Evolutionary conservation across 108 stramenopile species (phyloP).

Genomic region (Cyclotella kingstonii): DNA sequence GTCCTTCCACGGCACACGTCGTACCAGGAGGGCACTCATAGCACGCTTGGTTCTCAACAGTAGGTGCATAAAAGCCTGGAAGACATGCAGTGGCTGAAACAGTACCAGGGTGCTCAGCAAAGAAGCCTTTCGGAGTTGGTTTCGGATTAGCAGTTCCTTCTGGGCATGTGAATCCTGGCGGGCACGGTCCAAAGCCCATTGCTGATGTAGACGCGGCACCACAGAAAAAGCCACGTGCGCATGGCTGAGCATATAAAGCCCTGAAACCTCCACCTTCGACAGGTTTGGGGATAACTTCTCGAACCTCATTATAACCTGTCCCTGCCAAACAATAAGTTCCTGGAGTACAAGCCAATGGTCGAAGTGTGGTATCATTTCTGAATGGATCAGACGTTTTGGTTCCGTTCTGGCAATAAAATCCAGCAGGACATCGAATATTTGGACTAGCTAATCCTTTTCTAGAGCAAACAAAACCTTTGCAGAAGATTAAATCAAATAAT

Average conservation of each 20-base stretch:
- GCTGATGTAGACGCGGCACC: constrained; percentile 57
- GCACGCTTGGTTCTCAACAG: constrained; percentile 55
- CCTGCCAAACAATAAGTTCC: constrained; percentile 88
- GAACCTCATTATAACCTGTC: constrained; percentile 65
- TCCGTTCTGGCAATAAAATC: constrained; percentile 81
- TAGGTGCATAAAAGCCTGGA: constrained; percentile 75
- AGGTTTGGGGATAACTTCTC: constrained; percentile 39
- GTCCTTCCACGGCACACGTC: constrained; percentile 30
- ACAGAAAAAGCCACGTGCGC: constrained; percentile 79
- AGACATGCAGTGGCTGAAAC: constrained; percentile 62
- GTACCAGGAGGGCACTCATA: constrained; percentile 42
- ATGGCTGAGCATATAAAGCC: constrained; percentile 66
- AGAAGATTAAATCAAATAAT: too few species aligned
- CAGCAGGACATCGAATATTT: constrained; percentile 68
- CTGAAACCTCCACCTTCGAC: not conserved
- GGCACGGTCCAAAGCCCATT: constrained; percentile 72
- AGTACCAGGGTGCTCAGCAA: constrained; percentile 68
- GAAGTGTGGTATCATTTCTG: constrained; percentile 59
- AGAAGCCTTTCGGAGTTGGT: constrained; percentile 71
- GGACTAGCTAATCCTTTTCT: constrained; percentile 61
- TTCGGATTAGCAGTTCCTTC: constrained; percentile 75
- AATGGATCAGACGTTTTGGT: constrained; percentile 73
- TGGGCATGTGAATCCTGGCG: constrained; percentile 77
- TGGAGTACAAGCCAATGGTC: constrained; percentile 57
- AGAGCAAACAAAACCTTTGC: constrained; percentile 66